Evolutionary conservation across 2,329 filamentous ascomycete genomes (phyloP), one percentile per base, ranked within the genome.

Genomic region (Amylocarpus encephaloides): DNA sequence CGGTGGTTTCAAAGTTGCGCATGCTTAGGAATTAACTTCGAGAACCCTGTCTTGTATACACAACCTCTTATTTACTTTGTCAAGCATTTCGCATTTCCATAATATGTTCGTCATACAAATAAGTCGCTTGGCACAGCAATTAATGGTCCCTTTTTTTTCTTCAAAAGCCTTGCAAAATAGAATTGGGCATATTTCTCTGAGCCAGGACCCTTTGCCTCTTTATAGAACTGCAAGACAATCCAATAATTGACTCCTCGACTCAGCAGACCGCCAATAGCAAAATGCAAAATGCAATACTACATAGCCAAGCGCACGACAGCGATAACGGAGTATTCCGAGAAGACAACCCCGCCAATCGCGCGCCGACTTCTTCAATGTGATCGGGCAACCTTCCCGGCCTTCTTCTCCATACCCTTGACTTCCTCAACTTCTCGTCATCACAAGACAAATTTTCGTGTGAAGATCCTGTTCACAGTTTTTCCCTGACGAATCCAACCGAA

Each of bases 1-100:
- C 6, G 55, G 53, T 36, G 56, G 56, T 26, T 54, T 38, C 16
- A 58, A 58, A 46, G 47, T 58, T 18, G 50, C 46, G 5, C 18
- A 39, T 7, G 22, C 22, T 26, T 26, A 26, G 22, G 7, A 26
- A 26, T 26, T 26, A 7, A 26, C 22, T 26, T 26, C 22, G 22
- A 26, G 22, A 26, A 26, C 22, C 22, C 7, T 26, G 22, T 26
- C 22, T 26, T 26, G 22, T 26, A 26, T 26, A 26, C 22, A 26
- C 22, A 26, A 26, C 22, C 22, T 26, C 7, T 7, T 26, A 26
- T 26, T 26, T 26, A 4, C 22, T 26, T 26, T 26, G 22, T 26
- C 22, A 26, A 26, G 7, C 4, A 26, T 26, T 26, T 7, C 7
- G 22, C 4, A 26, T 26, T 26, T 26, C 7, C 22, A 7, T 26